phyloP scores from a whole-genome alignment of 805 yeast genomes.

The Ogataea paraovalis region DNA sequence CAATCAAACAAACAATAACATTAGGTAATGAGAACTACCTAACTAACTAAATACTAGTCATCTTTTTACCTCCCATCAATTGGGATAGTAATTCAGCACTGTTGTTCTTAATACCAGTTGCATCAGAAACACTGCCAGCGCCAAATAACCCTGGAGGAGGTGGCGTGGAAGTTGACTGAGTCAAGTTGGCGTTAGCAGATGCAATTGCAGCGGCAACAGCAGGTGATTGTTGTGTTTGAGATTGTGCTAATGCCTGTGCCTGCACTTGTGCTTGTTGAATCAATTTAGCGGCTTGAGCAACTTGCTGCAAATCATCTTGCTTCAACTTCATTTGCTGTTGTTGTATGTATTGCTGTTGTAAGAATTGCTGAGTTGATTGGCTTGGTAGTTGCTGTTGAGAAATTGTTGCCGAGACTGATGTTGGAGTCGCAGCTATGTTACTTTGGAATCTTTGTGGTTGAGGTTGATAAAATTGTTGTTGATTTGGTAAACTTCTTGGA shows the following conservation, averaged over 20 bases:
- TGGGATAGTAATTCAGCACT: constrained; percentile 75
- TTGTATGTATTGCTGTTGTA: constrained; percentile 28
- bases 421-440: constrained; percentile 23
- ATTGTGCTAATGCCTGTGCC: constrained; percentile 9
- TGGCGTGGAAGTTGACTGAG: constrained; percentile 39
- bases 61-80: constrained; percentile 69
- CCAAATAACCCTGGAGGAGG: constrained; percentile 71
- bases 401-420: constrained; percentile 31
- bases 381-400: constrained; percentile 31
- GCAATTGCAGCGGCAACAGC: constrained; percentile 20
- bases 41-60: not conserved
- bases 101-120: constrained; percentile 18
- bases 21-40: not conserved
- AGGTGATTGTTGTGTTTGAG: constrained; percentile 13
- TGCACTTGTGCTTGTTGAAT: constrained; percentile 3
- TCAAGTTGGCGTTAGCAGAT: not conserved
- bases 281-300: constrained; percentile 15
- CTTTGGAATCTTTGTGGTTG: constrained; percentile 26
- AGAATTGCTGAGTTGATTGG: constrained; percentile 27
- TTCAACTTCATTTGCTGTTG: constrained; percentile 25
- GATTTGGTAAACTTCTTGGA: constrained; percentile 1
- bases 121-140: constrained; percentile 4
- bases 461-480: constrained; percentile 30
- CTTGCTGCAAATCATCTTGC: constrained; percentile 20
- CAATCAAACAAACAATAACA: not conserved